Evolutionary conservation across 2,329 filamentous ascomycete genomes (phyloP).

Genomic region (Davidsoniella neocaledoniae): DNA sequence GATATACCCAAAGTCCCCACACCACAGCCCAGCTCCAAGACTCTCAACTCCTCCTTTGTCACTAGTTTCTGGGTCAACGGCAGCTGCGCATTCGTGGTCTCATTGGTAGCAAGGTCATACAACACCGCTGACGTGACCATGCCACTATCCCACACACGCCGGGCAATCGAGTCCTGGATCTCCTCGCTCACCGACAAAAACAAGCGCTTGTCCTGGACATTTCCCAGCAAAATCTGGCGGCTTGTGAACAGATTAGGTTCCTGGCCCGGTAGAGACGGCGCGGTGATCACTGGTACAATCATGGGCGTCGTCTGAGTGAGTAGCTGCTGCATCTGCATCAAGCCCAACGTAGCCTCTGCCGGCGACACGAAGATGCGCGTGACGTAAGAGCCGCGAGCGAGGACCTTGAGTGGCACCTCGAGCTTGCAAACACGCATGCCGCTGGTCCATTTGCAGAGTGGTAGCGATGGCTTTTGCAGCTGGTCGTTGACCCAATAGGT

Average conservation of each 20-base stretch:
- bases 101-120: constrained; percentile 4
- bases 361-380: constrained; percentile 12
- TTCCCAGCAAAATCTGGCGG: constrained; percentile 10
- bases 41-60: constrained; percentile 8
- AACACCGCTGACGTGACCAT: constrained; percentile 27
- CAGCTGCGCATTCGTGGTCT: neutral
- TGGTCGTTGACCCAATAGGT: constrained; percentile 19
- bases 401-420: constrained; percentile 12
- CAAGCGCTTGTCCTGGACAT: constrained; percentile 10
- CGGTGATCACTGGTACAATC: constrained; percentile 11
- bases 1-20: constrained; percentile 39
- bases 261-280: constrained; percentile 1
- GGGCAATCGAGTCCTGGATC: constrained; percentile 41
- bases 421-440: constrained; percentile 26
- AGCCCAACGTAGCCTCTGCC: constrained; percentile 7
- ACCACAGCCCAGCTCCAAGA: constrained; percentile 40
- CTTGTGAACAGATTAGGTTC: constrained; percentile 10
- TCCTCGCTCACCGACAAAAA: constrained; percentile 31
- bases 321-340: constrained; percentile 9
- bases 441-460: constrained; percentile 18
- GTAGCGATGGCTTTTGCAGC: constrained; percentile 16
- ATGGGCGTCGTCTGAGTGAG: constrained; percentile 6
- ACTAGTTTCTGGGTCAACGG: constrained; percentile 1
- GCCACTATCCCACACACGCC: constrained; percentile 43
- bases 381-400: constrained; percentile 11